Base-by-base conservation (phyloP, 2,329 filamentous ascomycete genomes). In the Paecilomyces sp. region DNA sequence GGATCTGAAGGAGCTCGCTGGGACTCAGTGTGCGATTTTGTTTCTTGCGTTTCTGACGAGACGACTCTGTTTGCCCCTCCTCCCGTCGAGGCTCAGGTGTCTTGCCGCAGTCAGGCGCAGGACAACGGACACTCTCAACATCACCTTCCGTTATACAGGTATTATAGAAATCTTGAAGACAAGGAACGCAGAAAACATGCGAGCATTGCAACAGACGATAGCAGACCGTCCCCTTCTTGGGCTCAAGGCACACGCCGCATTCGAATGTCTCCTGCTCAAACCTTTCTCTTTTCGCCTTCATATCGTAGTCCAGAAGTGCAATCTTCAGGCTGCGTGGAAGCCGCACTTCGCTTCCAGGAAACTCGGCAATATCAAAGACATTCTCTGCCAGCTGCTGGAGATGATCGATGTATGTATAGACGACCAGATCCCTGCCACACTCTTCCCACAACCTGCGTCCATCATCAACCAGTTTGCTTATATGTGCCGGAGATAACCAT, bases 181-280 rank as follows among this genome's bases (percentile, higher is more conserved):
- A 99, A n/a, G 85, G 75, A 18, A 88, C 78, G 73, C 94, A 99
- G 70, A 97, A 99, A 41, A 97, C 91, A 71, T 99, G 93, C 0
- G 85, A 86, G 73, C 94, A 99, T 60, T 88, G 86, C 54, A 89
- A 76, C 81, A 97, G 87, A 51, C 85, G 85, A 76, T 97, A 89
- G 72, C 94, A 97, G 11, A 80, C 83, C 0, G 79, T 75, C 1
- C 94, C 94, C 72, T 95, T 97, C 74, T 96, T 96, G 0, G 92
- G 92, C 73, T 97, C 93, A 54, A 97, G 76, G 70, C 92, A 97
- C 55, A 97, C 83, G 1, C 89, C 90, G 65, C 93, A 97, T 57
- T 92, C 86, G 70, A 94, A 97, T 0, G 91, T 96, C 66, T 88
- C 89, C 65, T 85, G 86, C 61, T 94, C 88, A 70, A 97, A 97